phyloP scores from a whole-genome alignment of 2,329 filamentous ascomycete genomes.

The Ceratocystis huliohia region DNA sequence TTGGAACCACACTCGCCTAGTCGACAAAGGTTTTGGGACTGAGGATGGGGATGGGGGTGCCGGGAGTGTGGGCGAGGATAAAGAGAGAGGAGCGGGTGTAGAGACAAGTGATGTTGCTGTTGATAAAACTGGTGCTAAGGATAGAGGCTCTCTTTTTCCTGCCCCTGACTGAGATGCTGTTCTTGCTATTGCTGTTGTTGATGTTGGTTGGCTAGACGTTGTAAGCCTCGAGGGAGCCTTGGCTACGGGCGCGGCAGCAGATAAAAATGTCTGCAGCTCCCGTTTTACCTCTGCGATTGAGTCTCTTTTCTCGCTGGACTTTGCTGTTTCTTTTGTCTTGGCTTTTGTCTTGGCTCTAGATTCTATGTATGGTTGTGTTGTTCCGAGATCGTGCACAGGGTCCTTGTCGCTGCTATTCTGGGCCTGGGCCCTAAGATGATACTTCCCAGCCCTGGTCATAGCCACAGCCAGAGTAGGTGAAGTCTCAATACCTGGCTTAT shows the following conservation, averaged over 20 bases:
- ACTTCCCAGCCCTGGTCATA: slow-evolving; percentile 9
- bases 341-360: slow-evolving; percentile 8
- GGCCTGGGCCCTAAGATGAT: slow-evolving; percentile 9
- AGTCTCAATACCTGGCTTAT: neutral
- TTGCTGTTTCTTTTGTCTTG: slow-evolving; percentile 4
- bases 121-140: neutral
- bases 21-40: neutral
- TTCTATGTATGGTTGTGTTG: neutral
- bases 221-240: neutral
- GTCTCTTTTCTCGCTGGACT: neutral
- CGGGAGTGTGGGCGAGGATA: neutral
- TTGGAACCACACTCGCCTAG: slow-evolving; percentile 10
- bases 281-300: neutral
- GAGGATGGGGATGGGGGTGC: neutral
- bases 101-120: neutral
- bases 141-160: neutral
- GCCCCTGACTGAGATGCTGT: neutral
- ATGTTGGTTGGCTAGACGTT: neutral
- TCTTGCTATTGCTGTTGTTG: neutral
- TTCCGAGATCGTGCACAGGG: slow-evolving; percentile 12
- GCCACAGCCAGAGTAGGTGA: neutral
- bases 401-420: slow-evolving; percentile 3
- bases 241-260: neutral
- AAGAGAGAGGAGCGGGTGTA: neutral
- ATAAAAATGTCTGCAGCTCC: neutral